Evolutionary conservation across 129 eudicot genomes (phyloP).

Genomic region (Artemisia annua): DNA sequence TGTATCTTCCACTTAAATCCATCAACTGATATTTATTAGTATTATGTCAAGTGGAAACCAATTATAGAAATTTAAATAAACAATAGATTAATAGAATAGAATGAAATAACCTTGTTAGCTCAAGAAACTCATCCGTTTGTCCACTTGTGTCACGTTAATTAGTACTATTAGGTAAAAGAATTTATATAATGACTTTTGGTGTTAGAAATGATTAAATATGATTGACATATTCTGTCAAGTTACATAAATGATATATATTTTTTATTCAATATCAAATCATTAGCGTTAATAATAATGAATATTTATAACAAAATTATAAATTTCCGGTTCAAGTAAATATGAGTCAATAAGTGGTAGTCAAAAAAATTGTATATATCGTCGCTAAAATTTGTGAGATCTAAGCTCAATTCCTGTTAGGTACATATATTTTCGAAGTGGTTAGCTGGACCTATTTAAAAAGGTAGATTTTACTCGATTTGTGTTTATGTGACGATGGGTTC

Average conservation of each 20-base stretch:
- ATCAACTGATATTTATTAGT: conserved; percentile 20
- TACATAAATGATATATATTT: too few relatives aligned
- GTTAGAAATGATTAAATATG: background rate
- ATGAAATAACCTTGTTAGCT: conserved; percentile 21
- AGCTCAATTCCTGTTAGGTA: too few relatives aligned
- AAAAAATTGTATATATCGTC: background rate
- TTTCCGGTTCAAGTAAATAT: too few relatives aligned
- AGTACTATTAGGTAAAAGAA: background rate
- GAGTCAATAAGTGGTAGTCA: too few relatives aligned
- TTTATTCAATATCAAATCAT: too few relatives aligned
- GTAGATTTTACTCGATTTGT: too few relatives aligned
- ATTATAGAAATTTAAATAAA: background rate
- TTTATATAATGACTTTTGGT: background rate
- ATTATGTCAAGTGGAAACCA: conserved; percentile 30
- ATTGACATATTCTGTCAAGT: too few relatives aligned
- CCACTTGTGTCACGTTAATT: conserved; percentile 26
- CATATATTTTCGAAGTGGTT: too few relatives aligned
- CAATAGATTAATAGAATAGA: conserved; percentile 9
- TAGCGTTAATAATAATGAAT: too few relatives aligned
- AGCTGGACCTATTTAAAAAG: too few relatives aligned
- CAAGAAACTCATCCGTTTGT: conserved; percentile 29
- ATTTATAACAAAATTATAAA: too few relatives aligned
- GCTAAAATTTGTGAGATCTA: background rate
- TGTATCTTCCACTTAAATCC: conserved; percentile 30
- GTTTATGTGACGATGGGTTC: too few relatives aligned